Conservation (phyloP, 2,329 filamentous ascomycete species). For the Ophiostoma piceae region DNA sequence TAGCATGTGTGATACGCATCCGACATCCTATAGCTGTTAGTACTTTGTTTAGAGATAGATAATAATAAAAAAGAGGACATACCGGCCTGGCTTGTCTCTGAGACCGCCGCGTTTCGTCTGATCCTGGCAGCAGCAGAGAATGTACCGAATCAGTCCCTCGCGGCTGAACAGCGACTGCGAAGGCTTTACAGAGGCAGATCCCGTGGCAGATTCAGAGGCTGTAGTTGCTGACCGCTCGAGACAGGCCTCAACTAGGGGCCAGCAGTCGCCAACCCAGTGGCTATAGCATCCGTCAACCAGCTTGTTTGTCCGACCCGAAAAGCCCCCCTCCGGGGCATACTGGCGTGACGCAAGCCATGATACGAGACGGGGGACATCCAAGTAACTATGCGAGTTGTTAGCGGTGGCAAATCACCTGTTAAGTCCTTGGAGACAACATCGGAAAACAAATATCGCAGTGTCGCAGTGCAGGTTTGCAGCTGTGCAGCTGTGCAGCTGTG, state of each 20-base stretch:
- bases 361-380: constrained; percentile 71
- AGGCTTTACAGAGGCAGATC: constrained; percentile 22
- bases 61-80: constrained; percentile 38
- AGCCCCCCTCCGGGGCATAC: constrained; percentile 84
- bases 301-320: constrained; percentile 93
- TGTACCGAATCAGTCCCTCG: constrained; percentile 81
- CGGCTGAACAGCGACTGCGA: constrained; percentile 64
- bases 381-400: constrained; percentile 47
- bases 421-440: not conserved
- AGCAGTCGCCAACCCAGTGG: constrained; percentile 95
- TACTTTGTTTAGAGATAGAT: not conserved
- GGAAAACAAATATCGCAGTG: not conserved
- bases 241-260: constrained; percentile 81
- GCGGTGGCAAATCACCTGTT: not conserved
- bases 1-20: constrained; percentile 95
- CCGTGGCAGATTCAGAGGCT: not conserved
- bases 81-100: constrained; percentile 90
- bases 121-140: constrained; percentile 82
- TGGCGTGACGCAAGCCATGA: constrained; percentile 88
- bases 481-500: not conserved
- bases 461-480: not conserved
- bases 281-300: constrained; percentile 97
- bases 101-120: constrained; percentile 67
- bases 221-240: constrained; percentile 40
- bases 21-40: constrained; percentile 49